Conservation (phyloP, 2,329 filamentous ascomycete species). For the Fusarium keratoplasticum region DNA sequence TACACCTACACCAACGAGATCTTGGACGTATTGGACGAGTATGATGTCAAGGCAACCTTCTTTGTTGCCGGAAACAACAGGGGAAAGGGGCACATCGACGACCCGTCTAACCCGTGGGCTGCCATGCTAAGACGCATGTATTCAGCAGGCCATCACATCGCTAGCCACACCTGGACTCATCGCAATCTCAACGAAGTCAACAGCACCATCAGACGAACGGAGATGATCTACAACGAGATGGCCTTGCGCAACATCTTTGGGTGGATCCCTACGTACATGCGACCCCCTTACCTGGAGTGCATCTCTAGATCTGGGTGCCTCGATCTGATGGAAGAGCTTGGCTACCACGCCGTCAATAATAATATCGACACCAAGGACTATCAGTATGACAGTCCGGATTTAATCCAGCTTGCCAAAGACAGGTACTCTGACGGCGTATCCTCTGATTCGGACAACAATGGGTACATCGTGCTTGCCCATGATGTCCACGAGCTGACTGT, state of each 20-base stretch:
- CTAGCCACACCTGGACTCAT: conserved; percentile 62
- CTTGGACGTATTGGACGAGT: conserved; percentile 51
- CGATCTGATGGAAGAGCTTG: conserved; percentile 52
- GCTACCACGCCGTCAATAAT: conserved; percentile 68
- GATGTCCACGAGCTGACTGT: conserved; percentile 63
- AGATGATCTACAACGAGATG: conserved; percentile 60
- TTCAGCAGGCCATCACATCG: conserved; percentile 58
- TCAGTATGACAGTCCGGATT: conserved; percentile 60
- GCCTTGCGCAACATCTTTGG: conserved; percentile 57
- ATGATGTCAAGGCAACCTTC: conserved; percentile 53
- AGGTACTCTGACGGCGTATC: conserved; percentile 53
- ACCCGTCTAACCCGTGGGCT: conserved; percentile 48
- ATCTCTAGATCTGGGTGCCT: conserved; percentile 53
- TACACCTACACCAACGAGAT: conserved; percentile 55
- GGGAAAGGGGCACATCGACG: conserved; percentile 56
- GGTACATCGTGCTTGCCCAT: conserved; percentile 65
- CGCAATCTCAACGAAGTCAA: conserved; percentile 53
- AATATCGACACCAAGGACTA: conserved; percentile 73
- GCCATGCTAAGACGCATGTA: conserved; percentile 56
- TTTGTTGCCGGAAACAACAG: conserved; percentile 58
- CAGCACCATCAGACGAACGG: conserved; percentile 48
- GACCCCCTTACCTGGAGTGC: conserved; percentile 60
- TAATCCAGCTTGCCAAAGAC: conserved; percentile 60
- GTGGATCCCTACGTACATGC: conserved; percentile 57
- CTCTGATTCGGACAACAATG: conserved; percentile 37